These are phyloP conservation scores for Litsea cubeba DNA, from an alignment of 164 flowering plant species.

Conservation along the genomic window DNA sequence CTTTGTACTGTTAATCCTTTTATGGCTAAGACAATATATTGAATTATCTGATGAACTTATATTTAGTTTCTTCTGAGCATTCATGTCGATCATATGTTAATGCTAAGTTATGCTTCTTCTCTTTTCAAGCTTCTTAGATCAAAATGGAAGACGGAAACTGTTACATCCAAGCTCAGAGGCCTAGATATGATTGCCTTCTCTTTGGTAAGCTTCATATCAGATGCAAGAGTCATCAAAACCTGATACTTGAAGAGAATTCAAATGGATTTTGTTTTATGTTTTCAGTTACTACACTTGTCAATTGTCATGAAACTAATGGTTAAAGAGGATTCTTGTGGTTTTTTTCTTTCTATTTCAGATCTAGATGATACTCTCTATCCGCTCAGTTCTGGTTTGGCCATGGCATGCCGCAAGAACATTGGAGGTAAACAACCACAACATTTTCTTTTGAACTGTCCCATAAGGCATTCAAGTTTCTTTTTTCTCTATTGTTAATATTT, in stretches of 20 bases:
- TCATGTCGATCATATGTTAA: too few relatives aligned
- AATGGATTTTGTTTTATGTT: too few relatives aligned
- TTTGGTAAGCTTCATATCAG: constrained; percentile 42
- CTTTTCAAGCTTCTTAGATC: constrained; percentile 1
- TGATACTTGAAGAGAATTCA: too few relatives aligned
- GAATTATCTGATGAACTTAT: too few relatives aligned
- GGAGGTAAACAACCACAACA: constrained; percentile 35
- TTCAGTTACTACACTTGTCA: background rate
- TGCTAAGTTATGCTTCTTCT: background rate
- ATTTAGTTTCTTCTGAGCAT: background rate
- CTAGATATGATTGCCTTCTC: constrained; percentile 62
- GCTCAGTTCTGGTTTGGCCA: constrained; percentile 53
- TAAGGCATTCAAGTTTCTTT: too few relatives aligned
- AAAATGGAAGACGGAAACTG: constrained; percentile 38
- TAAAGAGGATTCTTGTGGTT: background rate
- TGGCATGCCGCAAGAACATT: constrained; percentile 48
- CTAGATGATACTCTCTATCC: constrained; percentile 87
- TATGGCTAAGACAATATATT: too few relatives aligned
- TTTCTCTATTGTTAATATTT: background rate
- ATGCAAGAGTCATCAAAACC: too few relatives aligned
- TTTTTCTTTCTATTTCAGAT: constrained; percentile 29
- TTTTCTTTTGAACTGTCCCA: too few relatives aligned
- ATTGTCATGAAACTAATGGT: background rate
- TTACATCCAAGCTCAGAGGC: constrained; percentile 17
- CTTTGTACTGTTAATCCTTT: too few relatives aligned